Base-by-base conservation (phyloP, 495 filamentous ascomycete genomes). In the Penicillium goetzii region DNA sequence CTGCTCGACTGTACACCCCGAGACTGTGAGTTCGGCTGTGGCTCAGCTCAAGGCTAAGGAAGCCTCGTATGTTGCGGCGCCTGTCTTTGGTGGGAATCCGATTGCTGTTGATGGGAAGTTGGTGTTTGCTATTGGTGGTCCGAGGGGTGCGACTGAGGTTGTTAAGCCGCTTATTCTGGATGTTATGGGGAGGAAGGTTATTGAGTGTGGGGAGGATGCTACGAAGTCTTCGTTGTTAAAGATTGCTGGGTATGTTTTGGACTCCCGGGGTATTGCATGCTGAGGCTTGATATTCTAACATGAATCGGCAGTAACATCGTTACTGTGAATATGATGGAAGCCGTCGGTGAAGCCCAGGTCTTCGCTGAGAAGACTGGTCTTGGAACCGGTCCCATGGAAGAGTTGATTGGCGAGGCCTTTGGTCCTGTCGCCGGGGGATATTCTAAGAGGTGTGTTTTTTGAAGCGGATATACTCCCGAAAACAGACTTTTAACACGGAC, bases 281-380 rank as follows among this genome's bases (percentile, higher is more conserved):
- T 23, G 50, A 17, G 4, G 19, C 26, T 34, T 9, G 21, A 23
- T 0, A 40, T 54, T 14, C 58, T 71, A 23, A 67, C 47, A 7
- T 34, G 43, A 14, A n/a, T 17, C 3, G 10, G 4, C 55, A 78
- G 76, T 14, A 82, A 82, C 47, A 80, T 82, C 23, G 72, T 82
- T 30, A 82, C 79, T 19, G 71, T 81, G 12, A 80, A 77, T 40
- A 71, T 81, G 65, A 81, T 81, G 82, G 80, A 84, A 69, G 73
- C 80, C 2, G 80, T 84, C 41, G 78, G 78, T 7, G 83, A 85
- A 68, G 78, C 81, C 1, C 83, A 85, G 61, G 81, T 84, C 25
- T 82, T 85, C 62, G 83, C 83, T 21, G 83, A 84, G 66, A 81
- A 81, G 66, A 80, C 80, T 1, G 82, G 81, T 2, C 74, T 86